phyloP scores from a whole-genome alignment of 192 early-diverging fungal genomes.

The Geranomyces variabilis region DNA sequence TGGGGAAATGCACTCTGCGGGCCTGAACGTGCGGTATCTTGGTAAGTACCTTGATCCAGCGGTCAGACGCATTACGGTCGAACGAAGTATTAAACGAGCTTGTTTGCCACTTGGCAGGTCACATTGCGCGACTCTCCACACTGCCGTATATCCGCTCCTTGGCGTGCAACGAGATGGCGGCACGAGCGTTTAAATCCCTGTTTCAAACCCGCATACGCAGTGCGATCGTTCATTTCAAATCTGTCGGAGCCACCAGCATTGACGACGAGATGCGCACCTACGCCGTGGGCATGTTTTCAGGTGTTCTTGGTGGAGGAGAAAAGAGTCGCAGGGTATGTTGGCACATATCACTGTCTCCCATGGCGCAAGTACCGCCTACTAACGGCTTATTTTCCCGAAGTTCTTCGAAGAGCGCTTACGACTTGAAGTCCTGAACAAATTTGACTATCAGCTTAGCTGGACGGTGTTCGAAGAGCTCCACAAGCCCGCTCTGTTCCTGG shows the following conservation, averaged over 20 bases:
- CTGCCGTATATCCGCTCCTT: conserved; percentile 56
- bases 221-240: conserved; percentile 52
- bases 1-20: conserved; percentile 45
- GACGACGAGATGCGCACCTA: conserved; percentile 54
- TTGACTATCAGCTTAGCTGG: conserved; percentile 41
- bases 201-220: conserved; percentile 44
- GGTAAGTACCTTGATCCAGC: conserved; percentile 26
- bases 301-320: conserved; percentile 41
- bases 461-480: conserved; percentile 42
- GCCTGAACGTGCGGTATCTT: conserved; percentile 62
- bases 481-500: conserved; percentile 49
- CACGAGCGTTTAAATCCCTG: conserved; percentile 48
- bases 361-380: not conserved
- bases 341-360: not conserved
- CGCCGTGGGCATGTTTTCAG: conserved; percentile 43
- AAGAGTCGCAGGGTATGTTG: conserved; percentile 38
- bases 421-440: conserved; percentile 45
- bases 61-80: too few species aligned
- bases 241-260: conserved; percentile 56
- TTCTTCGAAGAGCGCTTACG: conserved; percentile 53
- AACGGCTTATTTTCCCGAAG: conserved; percentile 13
- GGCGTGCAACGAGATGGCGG: conserved; percentile 53
- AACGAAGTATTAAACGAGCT: too few species aligned
- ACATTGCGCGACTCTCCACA: conserved; percentile 45
- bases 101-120: conserved; percentile 25